These are phyloP conservation scores for Lachancea cidri DNA, from an alignment of 805 yeast genomes.

Conservation along the genomic window DNA sequence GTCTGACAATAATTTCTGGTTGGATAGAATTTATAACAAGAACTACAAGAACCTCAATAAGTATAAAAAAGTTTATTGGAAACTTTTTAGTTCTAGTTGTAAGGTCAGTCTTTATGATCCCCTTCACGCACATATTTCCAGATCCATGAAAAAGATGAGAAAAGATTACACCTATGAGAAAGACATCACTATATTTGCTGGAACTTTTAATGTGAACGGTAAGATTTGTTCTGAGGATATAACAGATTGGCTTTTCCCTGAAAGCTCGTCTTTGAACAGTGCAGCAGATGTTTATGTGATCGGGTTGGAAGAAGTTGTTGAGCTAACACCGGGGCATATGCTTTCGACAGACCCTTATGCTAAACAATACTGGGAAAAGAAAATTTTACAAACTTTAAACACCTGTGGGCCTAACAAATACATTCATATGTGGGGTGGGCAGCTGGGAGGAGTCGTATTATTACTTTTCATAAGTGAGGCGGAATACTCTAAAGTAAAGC, in stretches of 20 bases:
- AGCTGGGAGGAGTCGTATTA: constrained; percentile 78
- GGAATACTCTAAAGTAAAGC: constrained; percentile 47
- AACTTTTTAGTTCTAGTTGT: constrained; percentile 23
- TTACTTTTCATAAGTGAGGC: constrained; percentile 60
- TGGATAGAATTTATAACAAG: constrained; percentile 66
- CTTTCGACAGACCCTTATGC: constrained; percentile 66
- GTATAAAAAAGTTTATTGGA: constrained; percentile 26
- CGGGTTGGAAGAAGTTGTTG: constrained; percentile 88
- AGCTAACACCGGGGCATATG: constrained; percentile 77
- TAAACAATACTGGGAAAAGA: constrained; percentile 59
- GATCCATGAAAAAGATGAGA: constrained; percentile 48
- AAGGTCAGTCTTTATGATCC: constrained; percentile 82
- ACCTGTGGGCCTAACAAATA: constrained; percentile 40
- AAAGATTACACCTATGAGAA: constrained; percentile 55
- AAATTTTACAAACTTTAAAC: constrained; percentile 46
- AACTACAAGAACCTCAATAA: constrained; percentile 29
- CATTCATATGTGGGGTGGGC: constrained; percentile 64
- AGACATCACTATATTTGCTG: constrained; percentile 64
- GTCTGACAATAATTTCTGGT: constrained; percentile 90
- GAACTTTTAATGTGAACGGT: constrained; percentile 87
- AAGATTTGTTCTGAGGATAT: constrained; percentile 53
- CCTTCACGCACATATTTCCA: constrained; percentile 73
- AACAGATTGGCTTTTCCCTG: constrained; percentile 74
- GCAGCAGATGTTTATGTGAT: constrained; percentile 68
- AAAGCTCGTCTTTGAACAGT: constrained; percentile 25